phyloP scores from a whole-genome alignment of 2,329 filamentous ascomycete species.

The Trichoderma simmonsii region DNA sequence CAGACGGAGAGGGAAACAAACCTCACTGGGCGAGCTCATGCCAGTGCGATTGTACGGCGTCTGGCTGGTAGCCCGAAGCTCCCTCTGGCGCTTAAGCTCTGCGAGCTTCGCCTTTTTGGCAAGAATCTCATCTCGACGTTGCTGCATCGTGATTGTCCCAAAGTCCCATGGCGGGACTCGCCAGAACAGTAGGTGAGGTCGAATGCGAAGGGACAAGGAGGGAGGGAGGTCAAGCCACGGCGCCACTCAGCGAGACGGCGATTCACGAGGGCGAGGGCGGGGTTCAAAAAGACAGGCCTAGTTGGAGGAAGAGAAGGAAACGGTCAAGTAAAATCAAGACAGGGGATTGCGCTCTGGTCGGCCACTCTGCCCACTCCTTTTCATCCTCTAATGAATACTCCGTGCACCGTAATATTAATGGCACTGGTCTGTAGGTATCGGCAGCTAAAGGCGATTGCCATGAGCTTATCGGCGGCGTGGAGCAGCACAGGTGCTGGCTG shows the following conservation, averaged over 20 bases:
- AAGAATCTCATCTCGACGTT: conserved; percentile 91
- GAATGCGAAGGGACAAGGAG: conserved; percentile 1
- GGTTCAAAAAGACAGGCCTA: not conserved
- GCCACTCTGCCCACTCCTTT: conserved; percentile 1
- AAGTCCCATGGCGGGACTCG: conserved; percentile 48
- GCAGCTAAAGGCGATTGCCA: conserved; percentile 1
- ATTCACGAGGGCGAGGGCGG: not conserved
- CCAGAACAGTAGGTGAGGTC: not conserved
- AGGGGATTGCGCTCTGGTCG: not conserved
- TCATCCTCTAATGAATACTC: not conserved
- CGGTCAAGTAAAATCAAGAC: not conserved
- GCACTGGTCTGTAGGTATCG: not conserved
- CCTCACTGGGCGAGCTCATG: conserved; percentile 67
- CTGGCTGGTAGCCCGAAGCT: conserved; percentile 70
- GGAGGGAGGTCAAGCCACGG: conserved; percentile 12
- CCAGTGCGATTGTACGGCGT: conserved; percentile 67
- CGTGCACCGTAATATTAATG: not conserved
- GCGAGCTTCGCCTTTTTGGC: conserved; percentile 96
- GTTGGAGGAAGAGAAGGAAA: not conserved
- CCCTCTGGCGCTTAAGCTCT: conserved; percentile 89
- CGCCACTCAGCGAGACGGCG: not conserved
- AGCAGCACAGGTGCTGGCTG: conserved; percentile 3
- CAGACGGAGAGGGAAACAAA: conserved; percentile 42
- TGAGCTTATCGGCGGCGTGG: conserved; percentile 13
- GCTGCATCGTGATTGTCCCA: conserved; percentile 56